phyloP scores from a whole-genome alignment of 768 basidiomycete species.

The Hericium coralloides region DNA sequence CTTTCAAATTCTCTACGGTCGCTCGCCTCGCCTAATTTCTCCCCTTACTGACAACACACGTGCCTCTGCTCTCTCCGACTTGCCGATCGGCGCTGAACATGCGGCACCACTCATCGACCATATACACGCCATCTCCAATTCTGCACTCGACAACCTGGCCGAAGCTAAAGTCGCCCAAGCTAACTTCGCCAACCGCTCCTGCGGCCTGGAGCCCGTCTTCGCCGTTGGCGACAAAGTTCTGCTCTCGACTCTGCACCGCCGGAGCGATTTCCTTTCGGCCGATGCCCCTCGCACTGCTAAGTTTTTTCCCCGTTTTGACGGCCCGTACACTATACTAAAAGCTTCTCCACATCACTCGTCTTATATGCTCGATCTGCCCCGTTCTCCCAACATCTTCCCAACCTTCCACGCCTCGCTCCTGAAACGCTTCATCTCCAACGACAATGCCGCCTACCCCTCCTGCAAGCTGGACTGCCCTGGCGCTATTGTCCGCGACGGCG shows the following conservation, averaged over 20 bases:
- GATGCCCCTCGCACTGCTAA: slow-evolving; percentile 27
- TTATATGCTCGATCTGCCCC: slow-evolving; percentile 9
- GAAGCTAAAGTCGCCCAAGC: neutral
- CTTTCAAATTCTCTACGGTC: slow-evolving; percentile 14
- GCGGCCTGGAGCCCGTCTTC: slow-evolving; percentile 6
- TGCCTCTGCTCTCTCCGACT: neutral
- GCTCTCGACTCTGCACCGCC: slow-evolving; percentile 24
- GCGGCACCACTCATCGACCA: neutral
- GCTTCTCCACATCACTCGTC: slow-evolving; percentile 7
- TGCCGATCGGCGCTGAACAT: neutral
- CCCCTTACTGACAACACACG: neutral
- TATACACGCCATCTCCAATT: neutral
- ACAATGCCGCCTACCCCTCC: neutral
- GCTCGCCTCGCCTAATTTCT: slow-evolving; percentile 13
- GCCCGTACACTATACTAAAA: slow-evolving; percentile 15
- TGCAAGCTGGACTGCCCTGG: neutral
- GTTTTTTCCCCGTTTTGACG: slow-evolving; percentile 30
- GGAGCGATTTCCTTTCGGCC: slow-evolving; percentile 18
- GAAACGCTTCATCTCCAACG: neutral
- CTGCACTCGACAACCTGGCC: slow-evolving; percentile 11
- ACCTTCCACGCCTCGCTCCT: neutral
- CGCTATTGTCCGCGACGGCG: neutral
- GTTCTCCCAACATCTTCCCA: neutral
- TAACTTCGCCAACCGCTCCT: neutral
- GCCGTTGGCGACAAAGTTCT: slow-evolving; percentile 26